Percentiles rank a stretch among this genome's conserved stretches.
Conservation (phyloP, 768 basidiomycete genomes). For the Collybiopsis confluens region DNA sequence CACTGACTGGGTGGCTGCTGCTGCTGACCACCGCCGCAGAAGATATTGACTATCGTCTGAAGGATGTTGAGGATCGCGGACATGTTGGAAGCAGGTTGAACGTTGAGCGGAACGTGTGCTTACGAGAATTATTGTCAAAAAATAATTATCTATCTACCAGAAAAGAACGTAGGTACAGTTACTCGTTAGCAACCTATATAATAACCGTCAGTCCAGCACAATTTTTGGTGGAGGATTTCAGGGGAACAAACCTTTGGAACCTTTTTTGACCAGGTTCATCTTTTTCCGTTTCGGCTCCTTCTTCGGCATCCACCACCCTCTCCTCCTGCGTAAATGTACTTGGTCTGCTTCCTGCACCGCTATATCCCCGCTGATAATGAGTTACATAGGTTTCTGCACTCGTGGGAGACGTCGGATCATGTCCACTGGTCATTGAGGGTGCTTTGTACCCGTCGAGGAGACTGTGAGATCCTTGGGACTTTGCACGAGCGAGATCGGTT, state of each 20-base stretch:
- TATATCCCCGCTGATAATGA: constrained; percentile 6
- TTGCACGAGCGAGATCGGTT: background rate
- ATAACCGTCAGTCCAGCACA: background rate
- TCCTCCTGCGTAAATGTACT: background rate
- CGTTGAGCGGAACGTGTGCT: too few relatives aligned
- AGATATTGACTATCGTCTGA: background rate
- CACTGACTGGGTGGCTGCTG: background rate
- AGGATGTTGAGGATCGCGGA: constrained; percentile 7
- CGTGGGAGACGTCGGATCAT: background rate
- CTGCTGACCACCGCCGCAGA: constrained; percentile 5
- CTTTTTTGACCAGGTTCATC: background rate
- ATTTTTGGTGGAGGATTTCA: background rate
- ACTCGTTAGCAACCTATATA: constrained; percentile 1
- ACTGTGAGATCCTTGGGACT: constrained; percentile 6
- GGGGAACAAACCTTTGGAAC: background rate
- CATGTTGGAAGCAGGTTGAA: constrained; percentile 2
- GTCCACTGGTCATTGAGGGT: background rate
- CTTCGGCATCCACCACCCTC: background rate
- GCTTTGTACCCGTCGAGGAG: constrained; percentile 3
- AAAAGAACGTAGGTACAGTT: background rate
- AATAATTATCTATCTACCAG: too few relatives aligned
- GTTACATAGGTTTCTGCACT: constrained; percentile 6
- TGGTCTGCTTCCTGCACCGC: constrained; percentile 1
- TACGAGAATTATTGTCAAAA: too few relatives aligned
- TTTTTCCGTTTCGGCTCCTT: background rate